Base-by-base conservation (phyloP, 805 yeast species). In the Teunomyces tritomae region DNA sequence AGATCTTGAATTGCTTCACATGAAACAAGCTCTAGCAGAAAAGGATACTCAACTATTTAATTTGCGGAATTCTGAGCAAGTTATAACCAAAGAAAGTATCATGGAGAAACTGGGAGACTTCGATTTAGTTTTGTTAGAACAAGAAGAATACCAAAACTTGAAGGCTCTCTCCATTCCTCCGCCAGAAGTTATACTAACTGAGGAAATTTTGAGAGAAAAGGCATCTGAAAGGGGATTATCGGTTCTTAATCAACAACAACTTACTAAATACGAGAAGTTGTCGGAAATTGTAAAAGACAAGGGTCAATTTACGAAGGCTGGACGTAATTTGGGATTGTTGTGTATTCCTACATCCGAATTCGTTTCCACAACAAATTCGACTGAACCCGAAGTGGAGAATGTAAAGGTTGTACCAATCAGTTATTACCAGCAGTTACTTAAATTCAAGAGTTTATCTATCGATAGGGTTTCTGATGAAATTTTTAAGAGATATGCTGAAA, bases 381-480 rank as follows among this genome's bases (percentile, higher is more conserved):
- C 77, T 53, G 65, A 64, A 4, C 81, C 87, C 3, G 87, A 84
- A 53, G 63, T 73, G 9, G 64, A 70, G 3, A 78, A 79, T 51
- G 83, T 84, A 29, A 84, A 83, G 49, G 82, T 84, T 8, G 59
- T 86, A 29, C 90, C 92, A 5, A 69, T 76, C 5, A 73, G 83
- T 1, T 85, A 85, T 59, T 86, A 83, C 64, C 77, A 78, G 52
- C 80, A 79, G 58, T 64, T 86, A 51, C 49, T 50, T 34, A 50
- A 49, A 30, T 44, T 60, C 78, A 27, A 74, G 77, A 47, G 73
- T 1, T 59, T 74, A 56, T 67, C 72, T 24, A 61, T 78, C 43
- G 80, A 76, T 41, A 73, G 73, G 52, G 65, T 77, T 2, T 54
- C 72, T 0, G 77, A 77, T 47, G 81, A 74, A 1, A 70, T 65